Conservation (phyloP, 768 basidiomycete genomes). For the Termitomyces sp. region DNA sequence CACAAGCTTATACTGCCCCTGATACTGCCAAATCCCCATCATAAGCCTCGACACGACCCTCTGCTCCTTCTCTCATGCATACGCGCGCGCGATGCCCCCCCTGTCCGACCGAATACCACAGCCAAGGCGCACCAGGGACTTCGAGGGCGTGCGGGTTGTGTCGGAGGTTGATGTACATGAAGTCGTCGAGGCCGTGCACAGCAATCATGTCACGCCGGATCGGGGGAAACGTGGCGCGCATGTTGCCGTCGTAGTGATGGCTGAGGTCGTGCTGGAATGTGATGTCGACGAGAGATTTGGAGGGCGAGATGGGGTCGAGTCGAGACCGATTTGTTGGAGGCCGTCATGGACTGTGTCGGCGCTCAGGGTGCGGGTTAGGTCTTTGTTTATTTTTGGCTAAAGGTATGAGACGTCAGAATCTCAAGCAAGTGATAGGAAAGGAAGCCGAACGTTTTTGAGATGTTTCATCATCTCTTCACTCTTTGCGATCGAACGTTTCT, state of each 20-base stretch:
- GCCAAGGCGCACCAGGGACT: conserved; percentile 29
- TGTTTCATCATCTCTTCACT: not conserved
- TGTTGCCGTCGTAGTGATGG: conserved; percentile 30
- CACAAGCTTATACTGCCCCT: conserved; percentile 13
- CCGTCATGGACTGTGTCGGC: conserved; percentile 3
- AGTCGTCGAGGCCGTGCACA: conserved; percentile 26
- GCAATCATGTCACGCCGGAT: conserved; percentile 17
- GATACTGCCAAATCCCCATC: conserved; percentile 12
- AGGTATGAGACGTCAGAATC: too few relatives aligned
- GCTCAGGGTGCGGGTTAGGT: not conserved
- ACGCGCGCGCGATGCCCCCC: not conserved
- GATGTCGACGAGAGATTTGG: conserved; percentile 19
- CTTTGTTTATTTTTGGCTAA: not conserved
- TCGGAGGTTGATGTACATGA: conserved; percentile 28
- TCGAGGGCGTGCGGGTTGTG: conserved; percentile 33
- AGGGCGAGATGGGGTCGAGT: conserved; percentile 22
- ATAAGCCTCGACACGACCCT: conserved; percentile 3
- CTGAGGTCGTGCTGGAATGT: conserved; percentile 26
- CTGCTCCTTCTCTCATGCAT: not conserved
- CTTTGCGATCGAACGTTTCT: not conserved
- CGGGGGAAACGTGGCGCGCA: conserved; percentile 22
- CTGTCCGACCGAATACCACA: conserved; percentile 21
- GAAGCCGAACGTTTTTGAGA: not conserved
- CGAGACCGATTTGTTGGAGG: conserved; percentile 19
- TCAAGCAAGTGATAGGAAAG: too few relatives aligned